Base-by-base conservation (phyloP, 2,329 filamentous ascomycete species). In the Trichophyton schoenleinii region DNA sequence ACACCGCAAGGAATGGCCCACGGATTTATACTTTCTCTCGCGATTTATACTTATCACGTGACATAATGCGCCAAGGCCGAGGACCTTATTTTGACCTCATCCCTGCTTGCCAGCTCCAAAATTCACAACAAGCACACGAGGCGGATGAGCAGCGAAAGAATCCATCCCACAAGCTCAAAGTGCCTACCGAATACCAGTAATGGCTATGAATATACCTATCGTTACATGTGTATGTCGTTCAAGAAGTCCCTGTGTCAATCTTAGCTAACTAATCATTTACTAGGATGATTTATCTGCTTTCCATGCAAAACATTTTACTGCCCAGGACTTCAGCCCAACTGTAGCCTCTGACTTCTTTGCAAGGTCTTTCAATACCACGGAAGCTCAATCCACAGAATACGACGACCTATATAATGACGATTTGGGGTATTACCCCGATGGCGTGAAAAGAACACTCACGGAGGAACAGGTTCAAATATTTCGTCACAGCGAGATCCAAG, bases 401-500 rank as follows among this genome's bases (percentile, higher is more conserved):
- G 55, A 58, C 15, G 13, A 28, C 41, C 66, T 73, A 42, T 72
- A 74, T 4, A 69, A 74, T 18, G 87, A 89, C 69, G 83, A 77
- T 0, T 78, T 96, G 15, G 92, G 91, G 18, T 92, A 89, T 73
- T 97, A 97, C 67, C 74, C 82, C 0, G 91, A 97, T 69, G 91
- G 92, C 2, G 83, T 85, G 64, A 94, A 94, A 71, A 87, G 92
- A 46, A 96, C 91, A 18, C 79, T 97, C 68, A 96, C 91, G 8
- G 89, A 96, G 69, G 88, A 91, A 67, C 89, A 96, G 76, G 89
- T 96, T 67, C 83, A 84, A 60, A 92, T 96, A 64, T 96, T 96
- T 71, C 82, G 91, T 64, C 89, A 95, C 70, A 92, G 88, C 1
- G 92, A 97, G 73, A 81, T 95, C 22, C 86, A 94, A 69, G 75